Percentiles rank a stretch among this genome's conserved stretches.
These are phyloP conservation scores for Plasmodium ovale DNA, from an alignment of 169 alveolate genomes.

Conservation along the genomic window DNA sequence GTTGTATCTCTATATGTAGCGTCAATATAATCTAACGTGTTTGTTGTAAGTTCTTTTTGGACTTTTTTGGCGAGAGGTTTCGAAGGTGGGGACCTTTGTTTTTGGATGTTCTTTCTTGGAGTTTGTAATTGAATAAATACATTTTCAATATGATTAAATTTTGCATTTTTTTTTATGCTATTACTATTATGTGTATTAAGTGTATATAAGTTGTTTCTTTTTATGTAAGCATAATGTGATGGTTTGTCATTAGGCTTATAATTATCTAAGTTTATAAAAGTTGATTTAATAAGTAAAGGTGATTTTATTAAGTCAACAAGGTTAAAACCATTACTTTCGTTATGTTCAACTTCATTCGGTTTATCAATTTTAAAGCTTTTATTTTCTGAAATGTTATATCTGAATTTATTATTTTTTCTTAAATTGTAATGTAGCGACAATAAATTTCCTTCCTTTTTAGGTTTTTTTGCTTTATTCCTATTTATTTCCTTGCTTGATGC, in stretches of 20 bases:
- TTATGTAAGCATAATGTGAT: background rate
- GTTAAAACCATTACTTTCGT: background rate
- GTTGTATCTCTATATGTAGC: background rate
- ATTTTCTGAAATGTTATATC: background rate
- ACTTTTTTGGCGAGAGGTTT: too few species aligned
- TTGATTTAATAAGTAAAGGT: background rate
- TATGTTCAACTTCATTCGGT: background rate
- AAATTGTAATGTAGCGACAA: background rate
- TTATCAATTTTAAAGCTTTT: too few species aligned
- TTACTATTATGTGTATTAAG: background rate
- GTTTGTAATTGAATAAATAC: background rate
- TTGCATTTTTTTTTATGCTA: background rate
- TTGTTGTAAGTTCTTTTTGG: background rate
- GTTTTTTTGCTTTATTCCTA: background rate
- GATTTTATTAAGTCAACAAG: background rate
- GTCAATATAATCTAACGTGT: background rate
- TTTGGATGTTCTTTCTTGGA: too few species aligned
- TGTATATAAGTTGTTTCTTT: background rate
- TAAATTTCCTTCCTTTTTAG: background rate
- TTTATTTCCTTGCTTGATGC: constrained; percentile 1
- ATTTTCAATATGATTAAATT: background rate
- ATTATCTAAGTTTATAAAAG: background rate
- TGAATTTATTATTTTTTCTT: background rate
- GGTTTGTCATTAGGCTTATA: background rate
- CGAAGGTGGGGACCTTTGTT: too few species aligned